Percentiles rank a stretch among this genome's conserved stretches.
Conservation (phyloP, 305 asterid species). For the Coffea humblotiana region DNA sequence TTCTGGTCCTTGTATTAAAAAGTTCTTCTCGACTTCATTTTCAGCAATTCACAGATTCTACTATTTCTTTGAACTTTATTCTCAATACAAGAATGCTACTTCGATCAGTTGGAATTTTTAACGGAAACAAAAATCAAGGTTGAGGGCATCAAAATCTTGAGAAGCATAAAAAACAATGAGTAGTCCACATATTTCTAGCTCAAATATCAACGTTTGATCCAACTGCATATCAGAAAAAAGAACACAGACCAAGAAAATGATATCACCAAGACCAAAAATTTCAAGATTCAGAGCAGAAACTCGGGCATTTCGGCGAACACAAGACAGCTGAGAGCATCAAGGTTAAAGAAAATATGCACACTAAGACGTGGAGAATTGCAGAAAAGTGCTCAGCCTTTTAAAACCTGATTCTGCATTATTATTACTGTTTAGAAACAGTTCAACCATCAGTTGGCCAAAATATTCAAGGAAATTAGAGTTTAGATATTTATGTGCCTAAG, state of each 20-base stretch:
- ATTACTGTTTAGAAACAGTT: background rate
- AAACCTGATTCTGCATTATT: background rate
- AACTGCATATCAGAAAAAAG: background rate
- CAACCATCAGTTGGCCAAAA: background rate
- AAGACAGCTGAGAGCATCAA: background rate
- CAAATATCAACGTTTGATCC: background rate
- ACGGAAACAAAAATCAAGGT: background rate
- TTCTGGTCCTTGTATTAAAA: background rate
- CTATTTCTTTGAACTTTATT: too few species aligned
- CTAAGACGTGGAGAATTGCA: background rate
- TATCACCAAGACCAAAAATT: background rate
- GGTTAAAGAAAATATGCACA: background rate
- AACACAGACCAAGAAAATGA: background rate
- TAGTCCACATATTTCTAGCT: background rate
- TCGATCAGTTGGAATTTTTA: background rate
- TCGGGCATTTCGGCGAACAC: background rate
- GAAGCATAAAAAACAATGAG: background rate
- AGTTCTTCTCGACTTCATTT: too few species aligned
- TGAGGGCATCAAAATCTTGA: background rate
- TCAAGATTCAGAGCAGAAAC: background rate
- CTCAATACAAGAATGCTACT: background rate
- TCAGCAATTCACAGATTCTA: too few species aligned
- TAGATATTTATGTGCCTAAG: background rate
- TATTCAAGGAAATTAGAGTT: background rate
- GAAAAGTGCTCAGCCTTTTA: background rate